These are phyloP conservation scores for Diaporthe nobilis DNA, from an alignment of 2,329 filamentous ascomycete genomes.

Conservation along the genomic window DNA sequence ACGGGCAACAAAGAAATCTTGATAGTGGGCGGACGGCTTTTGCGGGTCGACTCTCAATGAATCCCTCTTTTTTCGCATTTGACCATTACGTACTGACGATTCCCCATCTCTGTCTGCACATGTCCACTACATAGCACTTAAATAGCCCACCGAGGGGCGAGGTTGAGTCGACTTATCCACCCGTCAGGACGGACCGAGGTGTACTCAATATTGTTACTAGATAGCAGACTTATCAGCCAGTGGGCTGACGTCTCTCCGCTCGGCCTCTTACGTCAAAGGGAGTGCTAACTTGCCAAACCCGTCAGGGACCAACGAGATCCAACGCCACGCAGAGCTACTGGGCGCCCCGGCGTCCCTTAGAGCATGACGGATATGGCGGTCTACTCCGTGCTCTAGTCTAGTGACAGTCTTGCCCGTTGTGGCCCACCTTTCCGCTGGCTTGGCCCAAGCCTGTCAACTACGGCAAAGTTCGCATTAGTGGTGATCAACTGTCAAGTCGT, in stretches of 20 bases:
- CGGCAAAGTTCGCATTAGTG: neutral
- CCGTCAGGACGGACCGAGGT: neutral
- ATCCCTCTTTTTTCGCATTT: neutral
- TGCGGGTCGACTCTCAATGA: neutral
- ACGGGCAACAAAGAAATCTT: constrained; percentile 22
- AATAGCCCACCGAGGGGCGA: neutral
- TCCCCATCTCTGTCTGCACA: neutral
- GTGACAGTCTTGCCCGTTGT: neutral
- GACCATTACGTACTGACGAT: neutral
- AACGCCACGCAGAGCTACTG: neutral
- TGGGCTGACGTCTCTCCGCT: neutral
- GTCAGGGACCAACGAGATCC: no score
- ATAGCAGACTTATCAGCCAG: neutral
- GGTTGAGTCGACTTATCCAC: neutral
- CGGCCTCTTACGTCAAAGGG: neutral
- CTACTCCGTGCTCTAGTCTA: neutral
- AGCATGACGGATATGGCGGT: neutral
- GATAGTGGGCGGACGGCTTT: neutral
- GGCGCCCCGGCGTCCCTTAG: neutral
- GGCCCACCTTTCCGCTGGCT: neutral
- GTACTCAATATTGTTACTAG: neutral
- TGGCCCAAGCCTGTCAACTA: neutral
- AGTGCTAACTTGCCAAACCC: neutral
- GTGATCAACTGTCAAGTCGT: neutral
- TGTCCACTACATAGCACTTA: neutral